phyloP scores from a whole-genome alignment of 208 protist species.

The Borovskyia barvae region DNA sequence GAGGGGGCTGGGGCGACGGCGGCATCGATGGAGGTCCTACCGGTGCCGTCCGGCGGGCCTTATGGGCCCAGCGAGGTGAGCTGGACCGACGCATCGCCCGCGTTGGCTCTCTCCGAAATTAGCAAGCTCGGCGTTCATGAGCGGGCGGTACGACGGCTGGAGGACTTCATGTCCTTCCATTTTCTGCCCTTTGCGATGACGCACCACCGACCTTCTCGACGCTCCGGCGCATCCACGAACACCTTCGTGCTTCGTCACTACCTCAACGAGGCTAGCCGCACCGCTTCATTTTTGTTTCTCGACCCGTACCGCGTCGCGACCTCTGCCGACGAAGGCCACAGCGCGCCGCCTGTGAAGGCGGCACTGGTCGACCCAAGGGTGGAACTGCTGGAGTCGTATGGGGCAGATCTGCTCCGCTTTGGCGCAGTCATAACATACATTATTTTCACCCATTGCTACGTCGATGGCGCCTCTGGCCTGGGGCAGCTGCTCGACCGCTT shows the following conservation, averaged over 20 bases:
- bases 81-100: background rate
- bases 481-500: slow-evolving; percentile 22
- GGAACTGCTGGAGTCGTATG: slow-evolving; percentile 32
- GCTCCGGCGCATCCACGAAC: background rate
- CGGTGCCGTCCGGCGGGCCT: background rate
- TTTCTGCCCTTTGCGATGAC: slow-evolving; percentile 58
- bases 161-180: slow-evolving; percentile 65
- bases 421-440: slow-evolving; percentile 30
- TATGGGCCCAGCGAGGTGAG: background rate
- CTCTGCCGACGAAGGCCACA: background rate
- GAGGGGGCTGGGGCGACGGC: too few relatives aligned
- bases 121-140: background rate
- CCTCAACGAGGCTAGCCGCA: slow-evolving; percentile 72
- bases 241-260: slow-evolving; percentile 65
- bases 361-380: slow-evolving; percentile 59
- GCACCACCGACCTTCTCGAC: slow-evolving; percentile 35
- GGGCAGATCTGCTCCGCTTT: slow-evolving; percentile 36
- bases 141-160: slow-evolving; percentile 21
- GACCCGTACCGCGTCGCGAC: slow-evolving; percentile 12
- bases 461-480: slow-evolving; percentile 56
- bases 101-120: background rate
- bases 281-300: slow-evolving; percentile 63
- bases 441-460: slow-evolving; percentile 72
- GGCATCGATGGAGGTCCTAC: too few relatives aligned
- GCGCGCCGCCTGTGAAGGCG: background rate